Conservation (phyloP, 805 yeast genomes). For the Nakazawaea holstii region DNA sequence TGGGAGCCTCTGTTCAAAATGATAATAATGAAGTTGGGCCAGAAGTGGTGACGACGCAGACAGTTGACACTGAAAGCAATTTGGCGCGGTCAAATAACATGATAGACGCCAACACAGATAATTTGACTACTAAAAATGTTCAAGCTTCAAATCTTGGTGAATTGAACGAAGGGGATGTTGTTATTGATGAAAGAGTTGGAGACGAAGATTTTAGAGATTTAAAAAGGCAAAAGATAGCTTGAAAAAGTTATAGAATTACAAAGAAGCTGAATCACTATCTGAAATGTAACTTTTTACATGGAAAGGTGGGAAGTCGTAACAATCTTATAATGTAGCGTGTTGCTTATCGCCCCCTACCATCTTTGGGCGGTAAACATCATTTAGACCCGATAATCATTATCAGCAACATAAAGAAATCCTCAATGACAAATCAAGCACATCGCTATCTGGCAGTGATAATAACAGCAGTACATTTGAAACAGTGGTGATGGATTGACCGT, state of each 20-base stretch:
- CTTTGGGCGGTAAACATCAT: too few species aligned
- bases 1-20: too few species aligned
- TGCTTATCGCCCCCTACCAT: too few species aligned
- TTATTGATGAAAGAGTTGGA: neutral
- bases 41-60: neutral
- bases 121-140: neutral
- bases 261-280: too few species aligned
- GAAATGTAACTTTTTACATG: too few species aligned
- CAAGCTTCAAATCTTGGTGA: neutral
- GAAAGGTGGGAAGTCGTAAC: too few species aligned
- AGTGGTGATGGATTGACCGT: conserved; percentile 8
- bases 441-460: neutral
- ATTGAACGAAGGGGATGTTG: neutral
- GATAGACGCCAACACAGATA: neutral
- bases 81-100: neutral
- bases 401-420: conserved; percentile 6
- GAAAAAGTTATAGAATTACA: neutral
- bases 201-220: neutral
- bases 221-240: neutral
- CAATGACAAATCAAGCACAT: neutral
- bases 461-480: neutral
- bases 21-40: too few species aligned
- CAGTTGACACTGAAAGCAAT: neutral
- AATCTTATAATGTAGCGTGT: too few species aligned
- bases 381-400: too few species aligned